Percentiles rank a stretch among this genome's conserved stretches.
These are phyloP conservation scores for Cryphonectria nitschkei DNA, from an alignment of 2,329 filamentous ascomycete species.

Conservation along the genomic window DNA sequence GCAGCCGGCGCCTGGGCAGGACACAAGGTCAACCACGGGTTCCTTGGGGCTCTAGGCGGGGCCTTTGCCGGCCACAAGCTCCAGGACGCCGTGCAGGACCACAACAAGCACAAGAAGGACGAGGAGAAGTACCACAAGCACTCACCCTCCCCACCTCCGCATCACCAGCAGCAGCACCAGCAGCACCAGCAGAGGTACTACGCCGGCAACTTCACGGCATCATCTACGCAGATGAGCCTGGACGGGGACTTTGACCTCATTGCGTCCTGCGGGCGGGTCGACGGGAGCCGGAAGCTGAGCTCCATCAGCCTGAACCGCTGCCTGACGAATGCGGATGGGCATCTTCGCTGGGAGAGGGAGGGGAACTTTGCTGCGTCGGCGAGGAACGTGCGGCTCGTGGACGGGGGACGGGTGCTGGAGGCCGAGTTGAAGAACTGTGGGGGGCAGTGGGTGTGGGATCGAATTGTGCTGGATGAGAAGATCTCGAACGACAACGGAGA, in stretches of 20 bases:
- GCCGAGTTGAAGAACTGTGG: slow-evolving; percentile 30
- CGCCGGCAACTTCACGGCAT: slow-evolving; percentile 29
- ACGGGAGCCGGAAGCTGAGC: slow-evolving; percentile 27
- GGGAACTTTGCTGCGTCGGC: slow-evolving; percentile 30
- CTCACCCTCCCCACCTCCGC: slow-evolving; percentile 1
- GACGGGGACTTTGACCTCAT: slow-evolving; percentile 31
- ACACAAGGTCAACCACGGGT: slow-evolving; percentile 50
- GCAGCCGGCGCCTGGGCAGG: slow-evolving; percentile 49
- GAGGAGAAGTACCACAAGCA: slow-evolving; percentile 35
- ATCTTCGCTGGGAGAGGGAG: slow-evolving; percentile 27
- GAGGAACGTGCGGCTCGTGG: slow-evolving; percentile 27
- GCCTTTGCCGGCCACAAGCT: slow-evolving; percentile 49
- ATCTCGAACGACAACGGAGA: slow-evolving; percentile 32
- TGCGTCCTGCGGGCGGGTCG: slow-evolving; percentile 28
- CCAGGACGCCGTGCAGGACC: slow-evolving; percentile 42
- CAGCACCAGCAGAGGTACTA: slow-evolving; percentile 4
- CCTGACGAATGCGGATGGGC: slow-evolving; percentile 29
- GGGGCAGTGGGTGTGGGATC: slow-evolving; percentile 31
- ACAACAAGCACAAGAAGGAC: slow-evolving; percentile 44
- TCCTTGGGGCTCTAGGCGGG: slow-evolving; percentile 51
- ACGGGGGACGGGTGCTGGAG: slow-evolving; percentile 29
- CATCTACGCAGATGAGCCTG: slow-evolving; percentile 24
- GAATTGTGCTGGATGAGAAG: slow-evolving; percentile 32
- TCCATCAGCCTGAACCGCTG: slow-evolving; percentile 31
- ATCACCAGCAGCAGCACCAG: slow-evolving; percentile 2